These are phyloP conservation scores for Diplodia seriata DNA, from an alignment of 2,329 filamentous ascomycete species.

Conservation along the genomic window DNA sequence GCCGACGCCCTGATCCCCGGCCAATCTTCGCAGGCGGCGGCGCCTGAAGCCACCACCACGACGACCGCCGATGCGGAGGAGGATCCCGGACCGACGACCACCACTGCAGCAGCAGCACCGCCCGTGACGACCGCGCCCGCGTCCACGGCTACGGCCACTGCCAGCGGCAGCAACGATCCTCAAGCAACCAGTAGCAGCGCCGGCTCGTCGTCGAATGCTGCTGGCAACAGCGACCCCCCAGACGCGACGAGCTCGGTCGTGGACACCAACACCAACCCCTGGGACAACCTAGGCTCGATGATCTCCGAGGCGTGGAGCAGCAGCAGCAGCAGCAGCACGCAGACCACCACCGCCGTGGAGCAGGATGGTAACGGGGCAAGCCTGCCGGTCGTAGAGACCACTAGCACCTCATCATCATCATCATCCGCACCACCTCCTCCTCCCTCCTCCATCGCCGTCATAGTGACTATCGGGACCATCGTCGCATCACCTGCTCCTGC, in stretches of 20 bases:
- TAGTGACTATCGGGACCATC: not conserved
- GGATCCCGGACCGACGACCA: not conserved
- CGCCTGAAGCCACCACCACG: no score
- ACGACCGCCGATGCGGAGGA: not conserved
- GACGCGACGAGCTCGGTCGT: not conserved
- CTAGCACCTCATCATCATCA: not conserved
- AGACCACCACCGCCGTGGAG: not conserved
- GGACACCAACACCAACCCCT: not conserved
- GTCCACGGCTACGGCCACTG: not conserved
- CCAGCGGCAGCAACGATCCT: not conserved
- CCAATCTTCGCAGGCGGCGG: not conserved
- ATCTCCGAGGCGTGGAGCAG: not conserved
- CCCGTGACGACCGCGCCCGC: not conserved
- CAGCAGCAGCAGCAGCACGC: not conserved
- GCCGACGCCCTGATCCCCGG: not conserved
- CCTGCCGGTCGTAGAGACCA: not conserved
- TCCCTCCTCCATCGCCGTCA: not conserved
- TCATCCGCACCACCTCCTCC: not conserved
- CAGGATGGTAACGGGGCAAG: not conserved
- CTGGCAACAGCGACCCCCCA: not conserved
- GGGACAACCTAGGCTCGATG: constrained; percentile 3
- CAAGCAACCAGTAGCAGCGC: not conserved
- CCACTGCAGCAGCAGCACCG: not conserved
- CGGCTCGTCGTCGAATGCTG: no score
- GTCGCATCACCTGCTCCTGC: not conserved